Base-by-base conservation (phyloP, 805 yeast species). In the Ogataea chonburiensis region DNA sequence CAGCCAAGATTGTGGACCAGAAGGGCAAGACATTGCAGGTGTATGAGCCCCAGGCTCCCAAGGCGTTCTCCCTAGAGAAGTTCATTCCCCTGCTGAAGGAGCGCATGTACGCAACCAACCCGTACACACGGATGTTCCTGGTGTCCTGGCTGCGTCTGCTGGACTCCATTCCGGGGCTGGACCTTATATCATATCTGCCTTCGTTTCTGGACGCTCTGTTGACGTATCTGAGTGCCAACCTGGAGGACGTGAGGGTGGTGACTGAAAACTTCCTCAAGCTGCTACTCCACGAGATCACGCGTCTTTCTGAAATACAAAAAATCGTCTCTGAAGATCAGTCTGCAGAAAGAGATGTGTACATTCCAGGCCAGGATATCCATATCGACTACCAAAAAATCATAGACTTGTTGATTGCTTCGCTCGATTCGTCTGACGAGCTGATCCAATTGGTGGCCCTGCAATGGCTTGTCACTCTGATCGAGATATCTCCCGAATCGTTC, bases 61-160 rank as follows among this genome's bases (percentile, higher is more conserved):
- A 42, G 28, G 94, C 96, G 0, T 91, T 91, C 53, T 82, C 93
- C 5, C 64, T 93, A 25, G 82, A 86, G 0, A 82, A 83, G 51
- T 93, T 93, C 61, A 86, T 93, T 24, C 98, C 98, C 0, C 67
- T 94, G n/a, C 63, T 93, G 28, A 78, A 84, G 45, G 98, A 93
- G 58, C 70, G 98, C 46, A 86, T 93, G 63, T 86, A 86, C 53
- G 89, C 93, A 1, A 82, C 86, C 20, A 94, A 93, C 51, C 96
- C 98, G 1, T 86, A 84, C 53, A 88, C 97, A 0, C 73, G 96
- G 47, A 82, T 87, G 65, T 93, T 93, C 53, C 66, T 93, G 38
- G 91, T 93, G 9, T 86, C 94, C 34, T 93, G 98, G 98, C 71
- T 93, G 31, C 83, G 87, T 46, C 73, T 93, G n/a, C 68, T 93